Conservation (phyloP, 345 rosid species). For the Sonneratia caseolaris region DNA sequence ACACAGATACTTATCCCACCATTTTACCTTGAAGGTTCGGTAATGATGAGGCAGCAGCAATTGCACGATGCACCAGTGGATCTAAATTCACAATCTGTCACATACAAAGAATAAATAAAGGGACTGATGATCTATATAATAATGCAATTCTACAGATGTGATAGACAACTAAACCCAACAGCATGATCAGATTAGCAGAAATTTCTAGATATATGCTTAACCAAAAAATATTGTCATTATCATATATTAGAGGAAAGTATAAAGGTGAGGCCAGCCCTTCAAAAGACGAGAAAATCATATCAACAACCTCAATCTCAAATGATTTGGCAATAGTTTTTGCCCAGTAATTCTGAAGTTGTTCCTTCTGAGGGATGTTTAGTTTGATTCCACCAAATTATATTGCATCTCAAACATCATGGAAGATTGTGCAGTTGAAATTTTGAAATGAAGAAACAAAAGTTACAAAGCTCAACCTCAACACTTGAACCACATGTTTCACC, state of each 20-base stretch:
- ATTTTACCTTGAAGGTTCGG: conserved; percentile 70
- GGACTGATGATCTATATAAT: not conserved
- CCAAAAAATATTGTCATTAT: not conserved
- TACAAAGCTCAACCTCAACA: conserved; percentile 44
- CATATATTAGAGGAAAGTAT: not conserved
- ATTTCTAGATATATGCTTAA: not conserved
- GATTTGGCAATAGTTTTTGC: not conserved
- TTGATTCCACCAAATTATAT: not conserved
- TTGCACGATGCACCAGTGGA: conserved; percentile 69
- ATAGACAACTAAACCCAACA: not conserved
- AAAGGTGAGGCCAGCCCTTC: not conserved
- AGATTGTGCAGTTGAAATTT: not conserved
- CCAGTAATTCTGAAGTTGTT: not conserved
- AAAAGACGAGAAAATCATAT: not conserved
- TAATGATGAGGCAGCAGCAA: conserved; percentile 49
- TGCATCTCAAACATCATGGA: not conserved
- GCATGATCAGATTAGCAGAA: not conserved
- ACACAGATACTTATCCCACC: conserved; percentile 6
- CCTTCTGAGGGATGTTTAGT: not conserved
- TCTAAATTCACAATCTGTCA: conserved; percentile 69
- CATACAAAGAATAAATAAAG: conserved; percentile 3
- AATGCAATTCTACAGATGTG: not conserved
- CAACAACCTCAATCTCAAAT: not conserved
- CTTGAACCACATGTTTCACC: conserved; percentile 32
- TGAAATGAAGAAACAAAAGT: not conserved